Evolutionary conservation across 164 flowering plant species (phyloP).

Genomic region (Taxillus chinensis): DNA sequence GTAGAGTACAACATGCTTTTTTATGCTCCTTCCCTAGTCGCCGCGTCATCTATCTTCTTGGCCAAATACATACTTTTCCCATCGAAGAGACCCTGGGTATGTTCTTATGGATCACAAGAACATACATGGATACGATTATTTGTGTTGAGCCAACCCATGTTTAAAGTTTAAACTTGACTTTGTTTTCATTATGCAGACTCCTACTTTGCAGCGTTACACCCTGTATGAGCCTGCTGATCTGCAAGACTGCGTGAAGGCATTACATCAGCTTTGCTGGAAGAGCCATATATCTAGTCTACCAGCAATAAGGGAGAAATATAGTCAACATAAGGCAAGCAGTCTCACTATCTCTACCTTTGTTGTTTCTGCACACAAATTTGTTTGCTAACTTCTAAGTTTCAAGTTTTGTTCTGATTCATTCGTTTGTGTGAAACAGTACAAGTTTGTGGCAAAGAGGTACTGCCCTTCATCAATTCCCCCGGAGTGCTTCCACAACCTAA

Average conservation of each 20-base stretch:
- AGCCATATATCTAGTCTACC: conserved; percentile 42
- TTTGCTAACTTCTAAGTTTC: not conserved
- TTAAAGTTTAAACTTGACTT: too few relatives aligned
- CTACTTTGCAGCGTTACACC: conserved; percentile 68
- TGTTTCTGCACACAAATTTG: not conserved
- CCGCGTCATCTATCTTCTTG: conserved; percentile 83
- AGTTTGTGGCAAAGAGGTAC: conserved; percentile 72
- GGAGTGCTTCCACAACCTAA: conserved; percentile 47
- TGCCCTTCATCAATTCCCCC: conserved; percentile 72
- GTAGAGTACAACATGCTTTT: conserved; percentile 75
- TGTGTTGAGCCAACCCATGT: too few relatives aligned
- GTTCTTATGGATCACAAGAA: conserved; percentile 2
- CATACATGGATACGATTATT: too few relatives aligned
- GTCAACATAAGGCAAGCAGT: conserved; percentile 66
- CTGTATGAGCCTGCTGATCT: conserved; percentile 53
- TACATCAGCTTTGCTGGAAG: conserved; percentile 46
- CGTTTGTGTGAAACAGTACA: conserved; percentile 48
- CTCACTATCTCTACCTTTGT: not conserved
- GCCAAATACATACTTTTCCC: conserved; percentile 64
- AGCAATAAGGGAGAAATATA: conserved; percentile 77
- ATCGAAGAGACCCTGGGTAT: conserved; percentile 82
- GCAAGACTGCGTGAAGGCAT: conserved; percentile 48
- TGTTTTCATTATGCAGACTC: conserved; percentile 23
- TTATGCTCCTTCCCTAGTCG: conserved; percentile 72
- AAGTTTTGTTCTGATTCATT: not conserved